Base-by-base conservation (phyloP, 2,329 filamentous ascomycete species). In the Aspergillus sojae region DNA sequence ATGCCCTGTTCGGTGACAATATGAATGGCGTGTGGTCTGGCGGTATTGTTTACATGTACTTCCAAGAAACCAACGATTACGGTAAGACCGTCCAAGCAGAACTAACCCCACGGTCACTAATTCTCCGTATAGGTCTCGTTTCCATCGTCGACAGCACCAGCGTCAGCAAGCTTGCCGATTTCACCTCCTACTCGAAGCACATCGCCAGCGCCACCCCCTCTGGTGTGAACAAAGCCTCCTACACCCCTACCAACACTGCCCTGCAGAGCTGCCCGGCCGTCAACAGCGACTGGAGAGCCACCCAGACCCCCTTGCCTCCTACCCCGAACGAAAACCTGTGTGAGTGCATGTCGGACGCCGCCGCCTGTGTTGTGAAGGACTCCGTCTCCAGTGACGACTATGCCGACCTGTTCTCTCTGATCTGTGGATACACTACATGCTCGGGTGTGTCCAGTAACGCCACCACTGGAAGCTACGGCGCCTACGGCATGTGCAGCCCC, bases 11-110 rank as follows among this genome's bases (percentile, higher is more conserved):
- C 80, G 89, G 89, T 55, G 76, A 84, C 61, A 78, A 92, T 58
- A 98, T 98, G 95, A 91, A 88, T 21, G 79, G 79, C 5, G 91
- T 96, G 72, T 94, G 94, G 88, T 96, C 92, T 53, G 95, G 95
- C 70, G 95, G 94, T 79, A 96, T 98, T 68, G 93, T 97, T 75
- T 98, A 97, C 86, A 96, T 96, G 92, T 98, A 94, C 84, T 94
- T 93, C 82, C 85, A 96, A 82, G 93, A 96, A 79, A 82, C 79
- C 57, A 97, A 97, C 82, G 84, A 97, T 77, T 98, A 92, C 74
- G 94, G 91, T 86, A 80, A 70, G 83, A 72, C 3, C 14, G 32
- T 0, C 39, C 56, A 32, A 39, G 26, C 45, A 32, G 10, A 6
- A 21, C 14, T 3, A 10, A 26, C 6, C 4, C 6, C n/a, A 23